Evolutionary conservation across 176 grass and related monocot genomes (phyloP).

Genomic region (Avena eriantha): DNA sequence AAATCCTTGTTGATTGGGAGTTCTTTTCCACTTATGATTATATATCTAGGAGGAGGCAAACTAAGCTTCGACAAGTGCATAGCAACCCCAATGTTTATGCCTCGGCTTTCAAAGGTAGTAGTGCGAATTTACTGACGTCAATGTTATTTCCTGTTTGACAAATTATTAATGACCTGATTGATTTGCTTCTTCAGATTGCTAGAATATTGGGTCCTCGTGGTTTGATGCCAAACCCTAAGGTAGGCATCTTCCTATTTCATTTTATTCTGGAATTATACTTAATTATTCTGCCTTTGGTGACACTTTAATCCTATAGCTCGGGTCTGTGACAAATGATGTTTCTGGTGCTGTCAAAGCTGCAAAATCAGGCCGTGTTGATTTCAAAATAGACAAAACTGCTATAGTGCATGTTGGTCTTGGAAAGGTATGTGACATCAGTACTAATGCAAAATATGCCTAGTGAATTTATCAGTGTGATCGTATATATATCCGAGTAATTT

Average conservation of each 20-base stretch:
- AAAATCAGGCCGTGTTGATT: slow-evolving; percentile 92
- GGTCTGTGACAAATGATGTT: slow-evolving; percentile 96
- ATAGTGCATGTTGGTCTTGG: slow-evolving; percentile 98
- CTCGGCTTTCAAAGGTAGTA: slow-evolving; percentile 93
- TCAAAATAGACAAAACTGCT: slow-evolving; percentile 98
- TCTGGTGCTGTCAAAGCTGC: slow-evolving; percentile 82
- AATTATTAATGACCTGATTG: slow-evolving; percentile 14
- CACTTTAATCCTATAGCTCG: slow-evolving; percentile 63
- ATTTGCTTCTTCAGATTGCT: slow-evolving; percentile 67
- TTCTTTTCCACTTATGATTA: slow-evolving; percentile 8
- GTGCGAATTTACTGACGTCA: background rate
- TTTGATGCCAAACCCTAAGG: slow-evolving; percentile 99
- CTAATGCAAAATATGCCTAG: background rate
- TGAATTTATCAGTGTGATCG: slow-evolving; percentile 28
- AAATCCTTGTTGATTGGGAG: slow-evolving; percentile 28
- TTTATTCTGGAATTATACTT: slow-evolving; percentile 23
- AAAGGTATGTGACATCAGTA: slow-evolving; percentile 72
- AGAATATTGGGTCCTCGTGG: slow-evolving; percentile 96
- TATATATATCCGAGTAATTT: background rate
- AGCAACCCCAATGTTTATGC: slow-evolving; percentile 97
- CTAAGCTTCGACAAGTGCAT: slow-evolving; percentile 98
- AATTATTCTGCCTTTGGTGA: slow-evolving; percentile 32
- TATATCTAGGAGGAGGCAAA: slow-evolving; percentile 83
- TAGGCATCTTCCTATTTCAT: slow-evolving; percentile 45
- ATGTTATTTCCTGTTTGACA: slow-evolving; percentile 31